Evolutionary conservation across 2,329 filamentous ascomycete species (phyloP), one percentile per base, ranked within the genome.

Genomic region (Botryotinia narcissicola): DNA sequence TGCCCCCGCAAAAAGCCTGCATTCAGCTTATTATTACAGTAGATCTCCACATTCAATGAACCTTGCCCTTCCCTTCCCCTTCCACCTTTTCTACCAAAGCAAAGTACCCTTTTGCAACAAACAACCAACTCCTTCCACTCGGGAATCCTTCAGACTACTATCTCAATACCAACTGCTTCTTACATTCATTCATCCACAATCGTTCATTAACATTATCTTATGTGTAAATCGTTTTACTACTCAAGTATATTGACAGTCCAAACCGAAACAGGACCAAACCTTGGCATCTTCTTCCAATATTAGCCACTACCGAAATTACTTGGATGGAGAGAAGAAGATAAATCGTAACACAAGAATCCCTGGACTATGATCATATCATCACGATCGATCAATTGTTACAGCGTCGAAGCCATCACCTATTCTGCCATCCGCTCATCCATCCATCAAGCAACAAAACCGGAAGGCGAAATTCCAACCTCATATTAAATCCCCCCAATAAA

Each of bases 301-400:
- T 22, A 46, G 9, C n/a, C 37, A 44, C 69, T 40, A 29, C 57
- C 57, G 69, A 71, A 63, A 71, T 71, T 71, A 63, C 42, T 62
- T 51, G 42, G 7, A 54, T 46, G 48, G 42, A n/a, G 51, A 54
- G 6, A 68, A 35, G 44, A 54, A n/a, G 51, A 66, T 48, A 48
- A 37, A 46, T 35, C 25, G 16, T 18, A 54, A 48, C 37, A 22
- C 46, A 29, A n/a, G 25, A 57, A 57, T 71, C 60, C 69, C 70
- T 64, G 60, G 46, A 71, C 29, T 48, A 22, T 35, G 46, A 54
- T 51, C 32, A 40, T 20, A 54, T 22, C 6, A 42, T 29, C 64
- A 40, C 32, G 46, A 67, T 40, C 16, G 37, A 54, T 54, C 63
- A 25, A 54, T n/a, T 51, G 35, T 25, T 37, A 54, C 25, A 54